A percentile compares a stretch with the other conserved stretches of the same genome.
phyloP scores from a whole-genome alignment of 352 stramenopile genomes.

The Halophytophthora polymorphica region DNA sequence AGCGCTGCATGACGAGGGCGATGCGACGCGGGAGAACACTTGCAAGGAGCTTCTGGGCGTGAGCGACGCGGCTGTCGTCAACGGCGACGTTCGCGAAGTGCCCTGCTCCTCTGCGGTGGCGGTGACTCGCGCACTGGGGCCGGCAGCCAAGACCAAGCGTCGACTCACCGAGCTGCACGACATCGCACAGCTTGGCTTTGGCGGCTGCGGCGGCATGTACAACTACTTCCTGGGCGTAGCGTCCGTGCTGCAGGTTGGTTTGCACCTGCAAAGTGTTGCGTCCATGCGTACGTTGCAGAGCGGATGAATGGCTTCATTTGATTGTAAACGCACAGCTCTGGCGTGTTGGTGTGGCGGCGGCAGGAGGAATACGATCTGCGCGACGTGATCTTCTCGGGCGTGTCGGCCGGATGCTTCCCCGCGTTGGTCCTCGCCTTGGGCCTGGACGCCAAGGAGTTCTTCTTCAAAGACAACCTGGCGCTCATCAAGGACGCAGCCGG shows the following conservation, averaged over 20 bases:
- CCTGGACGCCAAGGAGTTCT: slow-evolving; percentile 78
- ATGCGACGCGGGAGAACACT: too few species aligned
- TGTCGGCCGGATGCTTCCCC: slow-evolving; percentile 75
- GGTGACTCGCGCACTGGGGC: slow-evolving; percentile 14
- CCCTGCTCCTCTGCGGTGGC: slow-evolving; percentile 1
- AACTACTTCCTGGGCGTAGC: slow-evolving; percentile 84
- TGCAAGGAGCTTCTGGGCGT: too few species aligned
- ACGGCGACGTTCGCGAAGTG: slow-evolving; percentile 10
- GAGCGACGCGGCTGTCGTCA: too few species aligned
- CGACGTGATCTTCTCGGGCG: slow-evolving; percentile 73
- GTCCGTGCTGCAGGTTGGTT: slow-evolving; percentile 55
- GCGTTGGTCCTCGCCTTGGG: slow-evolving; percentile 58
- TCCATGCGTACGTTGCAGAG: too few species aligned
- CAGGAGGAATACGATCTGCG: slow-evolving; percentile 73
- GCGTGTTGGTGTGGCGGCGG: too few species aligned
- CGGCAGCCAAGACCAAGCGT: slow-evolving; percentile 20
- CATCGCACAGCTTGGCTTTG: slow-evolving; percentile 75
- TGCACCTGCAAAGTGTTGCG: too few species aligned
- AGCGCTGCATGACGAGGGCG: too few species aligned
- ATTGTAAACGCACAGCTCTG: too few species aligned
- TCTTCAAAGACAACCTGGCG: slow-evolving; percentile 78
- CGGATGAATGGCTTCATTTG: too few species aligned
- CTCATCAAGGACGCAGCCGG: slow-evolving; percentile 62
- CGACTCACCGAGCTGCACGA: slow-evolving; percentile 56
- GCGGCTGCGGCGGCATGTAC: slow-evolving; percentile 83